Base-by-base conservation (phyloP, 2,329 filamentous ascomycete genomes). In the Cucurbitaria berberidis region DNA sequence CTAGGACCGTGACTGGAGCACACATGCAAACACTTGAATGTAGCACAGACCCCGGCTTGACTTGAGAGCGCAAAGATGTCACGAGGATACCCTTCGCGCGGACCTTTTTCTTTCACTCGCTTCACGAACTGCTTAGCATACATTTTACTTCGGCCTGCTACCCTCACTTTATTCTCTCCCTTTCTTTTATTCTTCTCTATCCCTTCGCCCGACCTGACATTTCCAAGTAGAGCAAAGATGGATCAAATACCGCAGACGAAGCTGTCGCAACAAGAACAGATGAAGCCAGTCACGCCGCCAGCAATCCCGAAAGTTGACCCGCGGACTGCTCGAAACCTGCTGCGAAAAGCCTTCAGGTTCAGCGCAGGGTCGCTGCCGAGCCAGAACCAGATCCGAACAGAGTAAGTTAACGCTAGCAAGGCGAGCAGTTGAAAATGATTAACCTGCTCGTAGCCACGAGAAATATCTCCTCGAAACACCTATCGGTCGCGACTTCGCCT, bases 401-500 rank as follows among this genome's bases (percentile, higher is more conserved):
- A 48, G 38, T 48, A 30, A 38, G 30, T 34, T 15, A n/a, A 34
- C 30, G 13, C 8, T 5, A 34, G 15, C 30, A 34, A 16, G 1
- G 15, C 15, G 30, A 34, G 8, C 30, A 34, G 30, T 16, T 13
- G 13, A 34, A 34, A 34, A 16, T 13, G 4, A 16, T 34, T 34
- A 15, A 34, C 30, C 29, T 15, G 13, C 30, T 34, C 30, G 13
- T 16, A 34, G 1, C 4, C 30, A 16, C 16, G 30, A 34, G 5
- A 16, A 51, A 8, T 32, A 24, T 11, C 40, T 62, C 5, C 32
- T 56, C 29, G 32, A 36, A 11, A 46, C 47, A 21, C 43, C 49
- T 11, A 39, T 53, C 30, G 57, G 49, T 29, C 48, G 53, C 40
- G 47, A 58, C 49, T 62, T 62, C 47, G 49, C 34, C 4, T 40